A percentile compares a stretch with the other conserved stretches of the same genome.
These are phyloP conservation scores for Hamamelis virginiana DNA, from an alignment of 164 flowering plant species.

Conservation along the genomic window DNA sequence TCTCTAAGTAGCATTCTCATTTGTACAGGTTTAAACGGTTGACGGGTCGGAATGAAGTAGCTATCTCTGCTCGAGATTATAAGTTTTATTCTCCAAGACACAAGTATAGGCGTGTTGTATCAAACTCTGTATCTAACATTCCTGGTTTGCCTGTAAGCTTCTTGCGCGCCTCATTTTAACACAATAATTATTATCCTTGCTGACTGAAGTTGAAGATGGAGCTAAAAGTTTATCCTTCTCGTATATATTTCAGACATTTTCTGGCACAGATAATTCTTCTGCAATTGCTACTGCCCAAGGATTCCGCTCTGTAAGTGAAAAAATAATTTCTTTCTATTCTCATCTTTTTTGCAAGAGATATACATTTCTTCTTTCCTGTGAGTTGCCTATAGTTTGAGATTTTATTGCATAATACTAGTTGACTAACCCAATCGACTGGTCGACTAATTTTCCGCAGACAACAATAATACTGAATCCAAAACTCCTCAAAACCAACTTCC, in stretches of 20 bases:
- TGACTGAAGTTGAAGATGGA: background rate
- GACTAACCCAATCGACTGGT: too few relatives aligned
- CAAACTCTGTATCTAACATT: conserved; percentile 55
- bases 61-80: conserved; percentile 72
- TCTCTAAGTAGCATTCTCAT: conserved; percentile 15
- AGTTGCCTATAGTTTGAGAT: too few relatives aligned
- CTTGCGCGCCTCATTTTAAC: background rate
- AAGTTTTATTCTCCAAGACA: conserved; percentile 95
- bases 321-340: conserved; percentile 19
- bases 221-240: conserved; percentile 10
- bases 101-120: conserved; percentile 70
- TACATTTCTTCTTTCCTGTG: too few relatives aligned
- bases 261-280: conserved; percentile 54
- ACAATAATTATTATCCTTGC: background rate
- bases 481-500: too few relatives aligned
- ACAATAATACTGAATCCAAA: too few relatives aligned
- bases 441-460: too few relatives aligned
- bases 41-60: conserved; percentile 88
- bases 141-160: conserved; percentile 69
- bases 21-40: conserved; percentile 77
- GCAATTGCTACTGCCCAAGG: conserved; percentile 46
- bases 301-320: conserved; percentile 54
- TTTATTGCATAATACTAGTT: too few relatives aligned
- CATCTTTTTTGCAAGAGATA: too few relatives aligned
- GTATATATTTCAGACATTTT: conserved; percentile 46